Evolutionary conservation across 805 yeast genomes (phyloP), one percentile per base, ranked within the genome.

Genomic region (Grigorovia jiainica): DNA sequence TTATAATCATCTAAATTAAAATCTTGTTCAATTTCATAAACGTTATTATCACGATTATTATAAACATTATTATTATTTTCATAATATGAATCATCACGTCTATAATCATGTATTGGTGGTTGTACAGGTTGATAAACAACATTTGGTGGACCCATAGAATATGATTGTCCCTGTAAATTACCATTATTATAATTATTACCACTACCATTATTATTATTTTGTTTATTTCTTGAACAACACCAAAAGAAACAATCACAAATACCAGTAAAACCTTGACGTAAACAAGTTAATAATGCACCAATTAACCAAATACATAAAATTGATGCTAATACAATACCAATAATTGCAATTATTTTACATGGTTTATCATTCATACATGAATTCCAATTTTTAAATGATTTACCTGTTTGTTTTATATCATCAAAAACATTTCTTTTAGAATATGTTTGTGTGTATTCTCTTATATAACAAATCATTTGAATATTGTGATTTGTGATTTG

Each of bases 321-420:
- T 0, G 57, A 67, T 0, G 79, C 90, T 10, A 85, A 53, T 0
- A 67, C 75, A 3, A 83, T 79, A 3, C 83, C 81, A 11, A 82
- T 84, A 35, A 84, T 83, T 4, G 84, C 89, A 17, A 81, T 74
- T 43, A 83, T 75, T 55, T 84, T 85, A 61, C 95, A 85, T 37
- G 78, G 68, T 36, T 64, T 78, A 59, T 82, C 81, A 54, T 72
- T 81, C 90, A 82, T 83, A 62, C 95, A 85, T 2, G 84, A 74
- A 54, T 79, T 76, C 92, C 94, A 84, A 41, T 58, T 49, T 53
- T 68, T 74, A 66, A 81, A 81, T 5, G 82, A 60, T 23, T 66
- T 50, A 5, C 65, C 68, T 2, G 71, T 65, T 18, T 58, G 50
- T 11, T 50, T 46, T 2, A 56, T 57, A 38, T 54, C 63, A 32